Evolutionary conservation across 2,329 filamentous ascomycete genomes (phyloP).

Genomic region (Byssothecium circinans): DNA sequence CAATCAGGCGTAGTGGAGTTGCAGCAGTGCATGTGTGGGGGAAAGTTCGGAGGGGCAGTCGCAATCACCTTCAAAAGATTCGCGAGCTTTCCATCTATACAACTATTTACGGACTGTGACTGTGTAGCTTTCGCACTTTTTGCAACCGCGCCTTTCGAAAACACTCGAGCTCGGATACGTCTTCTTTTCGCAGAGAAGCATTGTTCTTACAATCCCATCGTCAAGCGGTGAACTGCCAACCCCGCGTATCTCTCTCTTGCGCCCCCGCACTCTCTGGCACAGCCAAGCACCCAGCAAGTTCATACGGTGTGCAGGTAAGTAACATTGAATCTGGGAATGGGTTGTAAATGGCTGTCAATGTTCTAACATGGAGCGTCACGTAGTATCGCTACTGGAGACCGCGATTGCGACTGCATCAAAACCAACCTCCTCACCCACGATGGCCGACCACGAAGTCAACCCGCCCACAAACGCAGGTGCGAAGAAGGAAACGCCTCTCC

Average conservation of each 20-base stretch:
- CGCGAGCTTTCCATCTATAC: conserved; percentile 2
- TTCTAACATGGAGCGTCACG: not conserved
- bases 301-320: too few species aligned
- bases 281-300: too few species aligned
- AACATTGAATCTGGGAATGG: too few species aligned
- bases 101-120: not conserved
- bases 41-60: not conserved
- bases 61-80: too few species aligned
- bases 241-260: not conserved
- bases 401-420: not conserved
- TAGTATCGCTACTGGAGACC: too few species aligned
- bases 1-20: too few species aligned
- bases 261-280: not conserved
- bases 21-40: not conserved
- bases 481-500: conserved; percentile 25
- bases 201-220: too few species aligned
- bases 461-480: conserved; percentile 6
- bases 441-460: conserved; percentile 29
- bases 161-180: too few species aligned
- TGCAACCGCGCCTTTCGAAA: not conserved
- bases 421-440: conserved; percentile 18
- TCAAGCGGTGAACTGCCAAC: too few species aligned
- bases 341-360: not conserved
- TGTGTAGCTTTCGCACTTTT: too few species aligned
- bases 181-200: too few species aligned